These are phyloP conservation scores for Paramarasmius palmivorus DNA, from an alignment of 1,284 basidiomycete species.

Conservation along the genomic window DNA sequence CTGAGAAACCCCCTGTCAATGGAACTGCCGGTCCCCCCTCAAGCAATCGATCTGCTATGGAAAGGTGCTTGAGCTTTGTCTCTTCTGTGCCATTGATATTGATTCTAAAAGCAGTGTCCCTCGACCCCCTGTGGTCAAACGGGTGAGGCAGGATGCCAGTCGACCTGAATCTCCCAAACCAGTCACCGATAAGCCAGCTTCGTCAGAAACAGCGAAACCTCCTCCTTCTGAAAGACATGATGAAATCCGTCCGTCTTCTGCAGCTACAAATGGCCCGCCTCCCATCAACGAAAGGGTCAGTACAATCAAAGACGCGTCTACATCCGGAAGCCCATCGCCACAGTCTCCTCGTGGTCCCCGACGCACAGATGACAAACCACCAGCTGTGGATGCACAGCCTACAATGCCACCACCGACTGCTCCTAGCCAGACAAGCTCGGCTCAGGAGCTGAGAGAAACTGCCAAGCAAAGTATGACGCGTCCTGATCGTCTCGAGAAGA, in stretches of 20 bases:
- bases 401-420: conserved; percentile 76
- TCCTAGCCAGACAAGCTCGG: conserved; percentile 78
- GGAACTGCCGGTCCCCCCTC: conserved; percentile 17
- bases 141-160: conserved; percentile 58
- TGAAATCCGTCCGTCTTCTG: conserved; percentile 1
- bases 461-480: conserved; percentile 62
- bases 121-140: conserved; percentile 73
- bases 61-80: conserved; percentile 47
- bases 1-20: conserved; percentile 22
- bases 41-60: conserved; percentile 56
- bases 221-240: conserved; percentile 8
- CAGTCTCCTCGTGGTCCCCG: conserved; percentile 14
- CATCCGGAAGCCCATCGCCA: neutral
- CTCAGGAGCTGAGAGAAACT: conserved; percentile 78
- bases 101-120: conserved; percentile 51
- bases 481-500: conserved; percentile 27
- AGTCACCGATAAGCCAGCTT: conserved; percentile 27
- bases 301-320: conserved; percentile 4
- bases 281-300: neutral
- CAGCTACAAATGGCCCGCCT: neutral
- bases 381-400: conserved; percentile 35
- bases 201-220: conserved; percentile 25
- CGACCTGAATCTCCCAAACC: conserved; percentile 38
- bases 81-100: conserved; percentile 5
- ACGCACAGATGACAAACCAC: conserved; percentile 29